Conservation (phyloP, 805 yeast genomes). For the Candida krabiensis region DNA sequence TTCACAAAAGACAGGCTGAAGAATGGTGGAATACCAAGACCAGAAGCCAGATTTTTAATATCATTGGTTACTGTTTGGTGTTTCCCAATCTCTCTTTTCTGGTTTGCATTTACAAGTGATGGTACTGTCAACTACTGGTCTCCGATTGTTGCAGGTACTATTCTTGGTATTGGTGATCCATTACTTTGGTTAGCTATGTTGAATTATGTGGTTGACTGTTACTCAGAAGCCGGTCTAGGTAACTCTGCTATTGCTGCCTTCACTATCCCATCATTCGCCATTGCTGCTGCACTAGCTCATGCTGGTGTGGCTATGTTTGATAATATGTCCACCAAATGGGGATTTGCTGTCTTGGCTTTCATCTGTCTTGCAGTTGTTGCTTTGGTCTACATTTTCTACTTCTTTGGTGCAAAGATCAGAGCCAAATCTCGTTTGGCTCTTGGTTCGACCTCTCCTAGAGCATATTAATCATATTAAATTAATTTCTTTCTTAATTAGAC, state of each 20-base stretch:
- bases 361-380: slow-evolving; percentile 34
- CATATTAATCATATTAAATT: not conserved
- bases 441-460: too few species aligned
- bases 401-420: slow-evolving; percentile 34
- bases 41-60: slow-evolving; percentile 34
- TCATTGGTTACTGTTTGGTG: slow-evolving; percentile 38
- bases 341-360: slow-evolving; percentile 34
- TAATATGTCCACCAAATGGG: slow-evolving; percentile 37
- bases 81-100: slow-evolving; percentile 35
- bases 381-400: slow-evolving; percentile 34
- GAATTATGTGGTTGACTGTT: slow-evolving; percentile 35
- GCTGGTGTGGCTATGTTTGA: slow-evolving; percentile 41
- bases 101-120: slow-evolving; percentile 36
- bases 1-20: slow-evolving; percentile 30
- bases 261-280: slow-evolving; percentile 37
- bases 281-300: slow-evolving; percentile 36
- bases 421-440: slow-evolving; percentile 32
- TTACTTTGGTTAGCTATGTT: slow-evolving; percentile 37
- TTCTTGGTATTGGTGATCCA: slow-evolving; percentile 35
- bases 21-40: slow-evolving; percentile 34
- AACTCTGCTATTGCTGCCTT: slow-evolving; percentile 38
- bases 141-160: slow-evolving; percentile 34
- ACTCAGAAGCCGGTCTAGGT: slow-evolving; percentile 33
- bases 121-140: slow-evolving; percentile 36
- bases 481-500: not conserved